Evolutionary conservation across 257 asterid genomes (phyloP), one percentile per base, ranked within the genome.

Genomic region (Anisodus acutangulus): DNA sequence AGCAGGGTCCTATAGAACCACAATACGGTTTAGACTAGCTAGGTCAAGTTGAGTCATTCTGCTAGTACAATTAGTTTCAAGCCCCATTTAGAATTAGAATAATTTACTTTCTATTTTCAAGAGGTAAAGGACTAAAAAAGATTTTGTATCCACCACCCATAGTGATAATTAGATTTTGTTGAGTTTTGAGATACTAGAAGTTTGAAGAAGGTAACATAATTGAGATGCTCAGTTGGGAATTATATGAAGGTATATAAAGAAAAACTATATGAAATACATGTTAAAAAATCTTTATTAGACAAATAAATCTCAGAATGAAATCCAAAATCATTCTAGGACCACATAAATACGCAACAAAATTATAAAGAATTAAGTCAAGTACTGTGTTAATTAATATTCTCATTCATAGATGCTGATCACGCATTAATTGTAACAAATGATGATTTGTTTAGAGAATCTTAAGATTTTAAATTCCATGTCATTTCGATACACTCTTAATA

Each of bases 361-460:
- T 10, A 63, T 67, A 78, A 60, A 63, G 37, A 64, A 64, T 84
- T 26, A 37, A 53, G 62, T 78, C 79, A 84, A 84, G 19, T 41
- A 54, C n/a, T 3, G n/a, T 47, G 35, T 31, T 31, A 31, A 31
- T 31, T 31, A 31, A 31, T 67, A 79, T 51, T 79, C 68, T 39
- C 58, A 47, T 26, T 72, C 59, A 47, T 47, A 45, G 41, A 47
- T 47, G 19, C 4, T 72, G 60, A 72, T 47, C 80, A 51, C 10
- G 10, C 19, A 72, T 72, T 66, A 66, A 66, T 31, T 31, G 35
- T 31, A 31, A 31, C 8, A 72, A 45, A 72, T 72, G 19, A 47
- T 72, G n/a, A 47, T 72, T 72, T 72, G 19, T 19, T 26, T 31
- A 47, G 2, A 69, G 17, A 31, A 66, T 66, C 17, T 10, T 35